A percentile compares a stretch with the other conserved stretches of the same genome.
phyloP scores from a whole-genome alignment of 2,329 filamentous ascomycete species.

The Trichoderma semiorbis region DNA sequence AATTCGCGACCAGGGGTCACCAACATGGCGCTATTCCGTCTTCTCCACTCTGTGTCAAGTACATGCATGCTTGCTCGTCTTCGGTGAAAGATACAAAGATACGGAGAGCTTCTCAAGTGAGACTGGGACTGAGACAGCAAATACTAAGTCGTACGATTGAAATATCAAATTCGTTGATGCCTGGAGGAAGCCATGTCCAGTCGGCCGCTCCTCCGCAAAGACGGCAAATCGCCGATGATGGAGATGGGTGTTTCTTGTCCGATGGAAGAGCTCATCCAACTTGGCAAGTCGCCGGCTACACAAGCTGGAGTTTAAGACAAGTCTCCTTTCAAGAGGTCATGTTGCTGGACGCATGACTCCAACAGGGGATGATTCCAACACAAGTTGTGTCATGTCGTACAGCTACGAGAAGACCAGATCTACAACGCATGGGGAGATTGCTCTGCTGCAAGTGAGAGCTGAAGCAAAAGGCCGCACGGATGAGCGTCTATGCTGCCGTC shows the following conservation, averaged over 20 bases:
- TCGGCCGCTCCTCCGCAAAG: background rate
- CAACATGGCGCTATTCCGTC: background rate
- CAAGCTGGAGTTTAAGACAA: background rate
- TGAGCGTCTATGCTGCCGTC: background rate
- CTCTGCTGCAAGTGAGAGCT: background rate
- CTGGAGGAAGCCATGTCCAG: background rate
- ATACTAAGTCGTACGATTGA: background rate
- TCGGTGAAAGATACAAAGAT: background rate
- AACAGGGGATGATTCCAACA: background rate
- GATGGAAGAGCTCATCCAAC: background rate
- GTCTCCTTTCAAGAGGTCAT: background rate
- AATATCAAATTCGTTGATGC: background rate
- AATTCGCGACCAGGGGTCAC: background rate
- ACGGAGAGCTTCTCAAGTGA: background rate
- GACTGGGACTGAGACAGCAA: background rate
- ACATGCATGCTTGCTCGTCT: background rate
- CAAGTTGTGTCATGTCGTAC: background rate
- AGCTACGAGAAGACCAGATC: background rate
- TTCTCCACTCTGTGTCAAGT: background rate
- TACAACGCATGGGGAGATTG: background rate
- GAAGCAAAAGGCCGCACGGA: background rate
- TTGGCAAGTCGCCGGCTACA: background rate
- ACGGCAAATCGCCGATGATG: background rate
- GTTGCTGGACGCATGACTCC: background rate
- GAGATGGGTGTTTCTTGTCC: background rate